Evolutionary conservation across 129 eudicot genomes (phyloP), one percentile per base, ranked within the genome.

Genomic region (Centella asiatica): DNA sequence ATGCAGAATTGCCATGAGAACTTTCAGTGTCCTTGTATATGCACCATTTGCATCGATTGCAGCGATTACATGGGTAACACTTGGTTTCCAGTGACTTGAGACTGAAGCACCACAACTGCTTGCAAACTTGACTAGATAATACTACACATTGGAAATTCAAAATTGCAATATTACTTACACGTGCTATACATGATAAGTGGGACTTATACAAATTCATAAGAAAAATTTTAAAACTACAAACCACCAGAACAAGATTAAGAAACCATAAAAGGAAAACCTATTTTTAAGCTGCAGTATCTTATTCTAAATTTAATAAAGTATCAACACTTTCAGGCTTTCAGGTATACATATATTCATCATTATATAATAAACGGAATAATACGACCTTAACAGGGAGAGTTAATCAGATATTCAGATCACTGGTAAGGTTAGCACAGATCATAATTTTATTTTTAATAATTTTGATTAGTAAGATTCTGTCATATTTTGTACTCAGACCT

Each of bases 11-110:
- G 86, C 96, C 95, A 87, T 84, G 23, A 92, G 82, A 74, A 92
- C 83, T 74, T 87, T 92, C 22, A 77, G 50, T 46, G 98, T 92
- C 59, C 98, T 78, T 61, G 82, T 72, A 68, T 82, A 92, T 53
- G 96, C 95, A 53, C 98, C 98, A 34, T 69, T 74, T 67, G 72
- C 79, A 84, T 92, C 86, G 40, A 76, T 80, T 13, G 90, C 80
- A 36, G 99, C 96, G 67, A 92, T 84, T 14, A 92, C 86, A 67
- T 92, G 99, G 40, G 96, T 92, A 36, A 92, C 96, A 69, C 72
- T 71, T 24, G 89, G 78, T 44, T 64, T 81, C 86, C 90, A 92
- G 57, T 50, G 72, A 78, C 79, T 85, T 32, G 72, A 61, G 60
- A 87, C 83, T 29, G 78, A 67, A 27, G 85, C 94, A 47, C 88